Evolutionary conservation across 139 green algal genomes (phyloP), one percentile per base, ranked within the genome.

Genomic region (Tetradesmus lagerheimii): DNA sequence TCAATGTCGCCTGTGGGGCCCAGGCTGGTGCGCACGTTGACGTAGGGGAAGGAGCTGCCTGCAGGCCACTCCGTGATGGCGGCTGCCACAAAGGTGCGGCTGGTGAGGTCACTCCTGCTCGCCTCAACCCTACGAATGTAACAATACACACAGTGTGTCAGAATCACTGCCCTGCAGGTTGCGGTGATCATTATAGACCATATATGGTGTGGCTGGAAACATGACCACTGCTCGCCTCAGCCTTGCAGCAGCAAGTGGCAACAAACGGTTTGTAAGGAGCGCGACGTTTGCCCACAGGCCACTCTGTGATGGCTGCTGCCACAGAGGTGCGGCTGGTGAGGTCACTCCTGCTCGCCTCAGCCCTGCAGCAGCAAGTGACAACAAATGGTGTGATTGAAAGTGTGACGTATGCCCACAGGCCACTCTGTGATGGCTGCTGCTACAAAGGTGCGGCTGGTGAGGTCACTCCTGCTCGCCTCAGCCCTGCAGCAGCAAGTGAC

Each of bases 1-100:
- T 97, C 96, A 43, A 97, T 94, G 87, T 97, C 94, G 2, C 94
- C 95, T 0, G 96, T 95, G 86, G 96, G 92, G 0, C 95, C 96
- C 37, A 97, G 43, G 39, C 66, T 66, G 34, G 81, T 38, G 3
- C 41, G 57, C 38, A 88, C 66, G 1, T 66, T 34, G 3, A 66
- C 23, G 35, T 23, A 34, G 18, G 93, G 90, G n/a, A 71, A 50
- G 15, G 31, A 4, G 34, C 25, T 53, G 57, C 34, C 20, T 16
- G 84, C 57, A 20, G n/a, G 50, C 93, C 93, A 95, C 12, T 91
- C 67, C 6, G 50, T 45, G 39, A 95, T 82, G 41, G 87, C 87
- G 0, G 74, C 90, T 53, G 90, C 91, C 34, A 95, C 86, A 38
- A 95, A 91, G 27, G 87, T 91, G 89, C 78, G 93, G 89, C 35